Base-by-base conservation (phyloP, 768 basidiomycete species). In the Amanita muscaria region DNA sequence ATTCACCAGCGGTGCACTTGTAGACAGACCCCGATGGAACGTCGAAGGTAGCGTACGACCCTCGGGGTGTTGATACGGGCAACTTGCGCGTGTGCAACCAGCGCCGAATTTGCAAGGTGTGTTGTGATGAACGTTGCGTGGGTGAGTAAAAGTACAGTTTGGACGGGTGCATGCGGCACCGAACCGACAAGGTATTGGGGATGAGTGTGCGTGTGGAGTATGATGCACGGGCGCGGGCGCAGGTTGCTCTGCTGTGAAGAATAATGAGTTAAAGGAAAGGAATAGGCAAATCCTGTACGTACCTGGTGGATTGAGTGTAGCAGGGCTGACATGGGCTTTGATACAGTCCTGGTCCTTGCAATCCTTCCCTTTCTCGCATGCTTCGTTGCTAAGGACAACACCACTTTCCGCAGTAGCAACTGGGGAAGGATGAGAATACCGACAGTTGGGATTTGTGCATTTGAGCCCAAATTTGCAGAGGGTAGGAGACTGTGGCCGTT, bases 261-360 rank as follows among this genome's bases (percentile, higher is more conserved):
- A 31, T 59, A 14, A 57, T 51, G 35, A 25, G 32, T 32, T 12
- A 39, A 52, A 30, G 41, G 43, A 16, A 19, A 24, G 16, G 21
- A 33, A 38, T 45, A 48, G 15, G 46, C 42, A 54, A 57, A 15
- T 33, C 31, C n/a, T 11, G 5, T 12, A 29, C 63, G 32, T 65
- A 81, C 79, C 77, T 64, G 73, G 71, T 54, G 82, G 78, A 50
- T 80, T 74, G 12, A 80, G 68, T 30, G 79, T 80, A 12, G 92
- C 88, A 9, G 91, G 89, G 55, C 89, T 92, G 48, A 91, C 83
- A 60, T 97, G 92, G 18, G 80, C 80, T 59, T 89, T 90, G 46
- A 85, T 78, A 61, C 92, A 97, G 62, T 97, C 94, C 59, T 88
- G 82, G 62, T 99, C 91, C 56, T 86, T 81, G 64, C 96, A 99